A percentile compares a stretch with the other conserved stretches of the same genome.
phyloP scores from a whole-genome alignment of 768 basidiomycete species.

The Neoboletus brunneissimus region DNA sequence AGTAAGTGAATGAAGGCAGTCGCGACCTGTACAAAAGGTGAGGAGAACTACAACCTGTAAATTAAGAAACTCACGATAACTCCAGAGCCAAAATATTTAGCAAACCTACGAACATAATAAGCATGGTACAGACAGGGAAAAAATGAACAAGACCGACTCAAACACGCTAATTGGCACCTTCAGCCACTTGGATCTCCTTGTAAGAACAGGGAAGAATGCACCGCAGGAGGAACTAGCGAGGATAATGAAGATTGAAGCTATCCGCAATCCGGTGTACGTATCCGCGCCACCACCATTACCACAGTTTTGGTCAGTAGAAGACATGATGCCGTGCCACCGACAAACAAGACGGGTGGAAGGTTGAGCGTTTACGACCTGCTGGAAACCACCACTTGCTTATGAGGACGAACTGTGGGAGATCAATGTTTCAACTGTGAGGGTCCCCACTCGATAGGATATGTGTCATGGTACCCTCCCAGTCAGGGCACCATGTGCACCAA shows the following conservation, averaged over 20 bases:
- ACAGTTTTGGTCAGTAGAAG: slow-evolving; percentile 35
- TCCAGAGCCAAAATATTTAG: slow-evolving; percentile 89
- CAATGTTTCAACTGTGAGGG: slow-evolving; percentile 30
- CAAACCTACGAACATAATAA: slow-evolving; percentile 49
- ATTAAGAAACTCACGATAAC: slow-evolving; percentile 61
- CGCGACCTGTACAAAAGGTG: slow-evolving; percentile 56
- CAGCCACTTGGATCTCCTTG: slow-evolving; percentile 49
- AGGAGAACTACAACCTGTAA: neutral
- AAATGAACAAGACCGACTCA: slow-evolving; percentile 50
- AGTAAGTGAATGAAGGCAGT: slow-evolving; percentile 88
- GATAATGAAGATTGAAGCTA: slow-evolving; percentile 76
- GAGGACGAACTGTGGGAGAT: slow-evolving; percentile 11
- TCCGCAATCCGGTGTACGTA: slow-evolving; percentile 50
- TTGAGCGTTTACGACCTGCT: neutral
- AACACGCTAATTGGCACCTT: slow-evolving; percentile 43
- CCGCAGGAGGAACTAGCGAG: slow-evolving; percentile 56
- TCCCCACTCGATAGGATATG: slow-evolving; percentile 13
- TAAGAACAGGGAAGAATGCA: slow-evolving; percentile 70
- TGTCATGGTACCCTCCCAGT: slow-evolving; percentile 22
- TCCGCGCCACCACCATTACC: slow-evolving; percentile 51
- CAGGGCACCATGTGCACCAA: neutral
- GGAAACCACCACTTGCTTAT: neutral
- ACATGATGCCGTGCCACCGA: slow-evolving; percentile 16
- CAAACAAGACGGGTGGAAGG: neutral
- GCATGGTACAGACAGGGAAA: neutral